These are phyloP conservation scores for Blastobotrys serpentis DNA, from an alignment of 1,139 yeast genomes.

Conservation along the genomic window DNA sequence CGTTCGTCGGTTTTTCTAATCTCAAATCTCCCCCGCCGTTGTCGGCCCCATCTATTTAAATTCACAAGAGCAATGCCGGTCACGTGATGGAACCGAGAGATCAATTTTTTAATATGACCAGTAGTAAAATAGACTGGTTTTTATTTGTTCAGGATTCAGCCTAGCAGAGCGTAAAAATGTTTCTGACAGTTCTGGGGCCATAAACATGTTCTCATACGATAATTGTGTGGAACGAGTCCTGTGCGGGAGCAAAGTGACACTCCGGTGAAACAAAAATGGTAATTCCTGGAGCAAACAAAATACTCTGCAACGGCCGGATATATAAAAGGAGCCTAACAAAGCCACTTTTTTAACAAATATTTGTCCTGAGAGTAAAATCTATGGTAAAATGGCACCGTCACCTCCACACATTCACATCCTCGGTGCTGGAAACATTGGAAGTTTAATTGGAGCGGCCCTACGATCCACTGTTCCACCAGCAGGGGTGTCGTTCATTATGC, in stretches of 20 bases:
- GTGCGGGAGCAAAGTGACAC: too few relatives aligned
- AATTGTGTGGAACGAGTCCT: too few relatives aligned
- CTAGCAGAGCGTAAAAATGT: too few relatives aligned
- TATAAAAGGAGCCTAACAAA: neutral
- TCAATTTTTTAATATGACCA: too few relatives aligned
- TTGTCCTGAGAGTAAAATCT: too few relatives aligned
- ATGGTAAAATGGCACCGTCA: conserved; percentile 6
- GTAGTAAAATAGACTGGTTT: too few relatives aligned
- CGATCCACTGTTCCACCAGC: conserved; percentile 39
- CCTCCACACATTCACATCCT: conserved; percentile 34
- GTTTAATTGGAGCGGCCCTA: conserved; percentile 39
- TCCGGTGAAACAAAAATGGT: conserved; percentile 1
- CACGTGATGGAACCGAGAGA: too few relatives aligned
- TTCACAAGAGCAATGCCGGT: too few relatives aligned
- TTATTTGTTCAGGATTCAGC: too few relatives aligned
- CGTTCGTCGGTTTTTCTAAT: neutral
- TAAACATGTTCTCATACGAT: too few relatives aligned
- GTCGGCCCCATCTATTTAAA: neutral
- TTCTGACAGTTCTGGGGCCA: too few relatives aligned
- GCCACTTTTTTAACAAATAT: neutral
- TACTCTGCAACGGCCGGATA: neutral
- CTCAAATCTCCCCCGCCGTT: neutral
- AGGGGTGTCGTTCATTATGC: conserved; percentile 45
- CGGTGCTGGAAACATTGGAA: conserved; percentile 44
- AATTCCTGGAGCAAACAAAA: neutral